Evolutionary conservation across 805 yeast genomes (phyloP).

Genomic region (Suhomyces canberraensis): DNA sequence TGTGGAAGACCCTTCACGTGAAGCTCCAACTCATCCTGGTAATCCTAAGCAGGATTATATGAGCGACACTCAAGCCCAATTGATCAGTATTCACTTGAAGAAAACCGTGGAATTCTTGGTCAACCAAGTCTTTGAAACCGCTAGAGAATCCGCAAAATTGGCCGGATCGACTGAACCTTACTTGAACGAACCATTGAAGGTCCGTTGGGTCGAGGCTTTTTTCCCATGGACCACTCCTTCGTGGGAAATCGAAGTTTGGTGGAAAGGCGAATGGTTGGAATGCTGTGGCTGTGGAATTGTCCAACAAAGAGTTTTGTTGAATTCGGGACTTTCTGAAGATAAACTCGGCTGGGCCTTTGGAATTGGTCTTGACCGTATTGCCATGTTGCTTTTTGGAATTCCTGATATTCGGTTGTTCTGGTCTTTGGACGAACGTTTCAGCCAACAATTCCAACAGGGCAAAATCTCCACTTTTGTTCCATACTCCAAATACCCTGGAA

Average conservation of each 20-base stretch:
- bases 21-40: constrained; percentile 46
- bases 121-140: constrained; percentile 74
- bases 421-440: constrained; percentile 78
- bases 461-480: constrained; percentile 73
- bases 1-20: constrained; percentile 66
- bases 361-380: constrained; percentile 88
- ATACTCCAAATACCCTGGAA: constrained; percentile 87
- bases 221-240: constrained; percentile 99
- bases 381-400: constrained; percentile 91
- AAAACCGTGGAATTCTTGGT: constrained; percentile 82
- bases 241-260: constrained; percentile 98
- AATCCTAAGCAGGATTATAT: constrained; percentile 84
- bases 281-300: constrained; percentile 96
- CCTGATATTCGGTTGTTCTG: constrained; percentile 95
- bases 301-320: constrained; percentile 68
- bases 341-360: constrained; percentile 98
- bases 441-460: constrained; percentile 64
- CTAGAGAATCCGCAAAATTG: constrained; percentile 55
- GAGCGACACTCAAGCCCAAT: constrained; percentile 63
- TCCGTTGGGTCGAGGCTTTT: constrained; percentile 92
- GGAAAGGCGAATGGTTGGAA: constrained; percentile 98
- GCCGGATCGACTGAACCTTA: constrained; percentile 60
- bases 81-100: constrained; percentile 76
- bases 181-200: constrained; percentile 70
- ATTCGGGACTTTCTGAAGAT: constrained; percentile 59